Conservation (phyloP, 2,329 filamentous ascomycete species). For the Fusarium pseudoanthophilum region DNA sequence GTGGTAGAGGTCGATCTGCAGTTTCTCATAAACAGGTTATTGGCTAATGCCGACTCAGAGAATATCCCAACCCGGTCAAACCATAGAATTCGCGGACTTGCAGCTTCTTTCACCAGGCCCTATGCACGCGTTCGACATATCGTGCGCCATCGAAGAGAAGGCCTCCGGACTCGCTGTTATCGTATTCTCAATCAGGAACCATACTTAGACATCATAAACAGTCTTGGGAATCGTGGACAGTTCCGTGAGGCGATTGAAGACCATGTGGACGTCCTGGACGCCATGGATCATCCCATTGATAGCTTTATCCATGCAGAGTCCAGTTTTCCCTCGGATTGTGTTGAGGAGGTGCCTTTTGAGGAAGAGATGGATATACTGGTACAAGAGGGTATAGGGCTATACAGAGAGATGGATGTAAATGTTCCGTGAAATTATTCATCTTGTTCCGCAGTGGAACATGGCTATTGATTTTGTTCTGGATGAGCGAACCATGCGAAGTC, state of each 20-base stretch:
- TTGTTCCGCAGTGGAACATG: accelerated
- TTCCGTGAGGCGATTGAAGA: accelerated
- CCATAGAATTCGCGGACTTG: accelerated
- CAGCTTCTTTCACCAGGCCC: accelerated
- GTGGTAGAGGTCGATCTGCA: neutral
- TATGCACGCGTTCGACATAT: neutral
- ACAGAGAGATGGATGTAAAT: accelerated
- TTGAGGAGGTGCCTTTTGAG: accelerated
- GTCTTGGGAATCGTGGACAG: accelerated
- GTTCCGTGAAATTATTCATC: accelerated
- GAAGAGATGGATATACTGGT: neutral
- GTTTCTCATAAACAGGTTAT: accelerated
- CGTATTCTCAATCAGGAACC: accelerated
- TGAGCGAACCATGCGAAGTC: accelerated
- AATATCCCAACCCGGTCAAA: accelerated
- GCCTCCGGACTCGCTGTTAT: accelerated
- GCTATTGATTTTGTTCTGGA: neutral
- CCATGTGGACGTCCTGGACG: accelerated
- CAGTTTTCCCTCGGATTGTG: accelerated
- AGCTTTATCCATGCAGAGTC: accelerated
- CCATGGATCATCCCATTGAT: accelerated
- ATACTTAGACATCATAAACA: accelerated
- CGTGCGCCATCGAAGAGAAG: accelerated
- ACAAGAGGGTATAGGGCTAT: neutral
- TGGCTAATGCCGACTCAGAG: accelerated